Evolutionary conservation across 176 grass and related monocot species (phyloP).

Genomic region (Melocanna baccifera): DNA sequence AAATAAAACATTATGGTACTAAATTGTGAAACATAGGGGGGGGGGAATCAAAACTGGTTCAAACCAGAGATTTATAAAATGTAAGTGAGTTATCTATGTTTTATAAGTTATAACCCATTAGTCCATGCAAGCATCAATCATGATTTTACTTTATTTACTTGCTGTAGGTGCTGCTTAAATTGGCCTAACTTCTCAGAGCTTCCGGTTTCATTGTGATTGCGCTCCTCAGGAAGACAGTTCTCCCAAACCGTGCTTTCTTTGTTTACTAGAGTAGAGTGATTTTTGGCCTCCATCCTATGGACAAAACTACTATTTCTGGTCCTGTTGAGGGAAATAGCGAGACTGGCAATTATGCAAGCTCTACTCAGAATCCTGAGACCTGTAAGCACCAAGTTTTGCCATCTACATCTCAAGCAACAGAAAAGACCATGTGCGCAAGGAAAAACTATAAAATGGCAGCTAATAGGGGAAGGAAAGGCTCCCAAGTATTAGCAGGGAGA

Average conservation of each 20-base stretch:
- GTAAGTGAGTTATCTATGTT: not conserved
- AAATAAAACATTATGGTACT: not conserved
- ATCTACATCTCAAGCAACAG: conserved; percentile 19
- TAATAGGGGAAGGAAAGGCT: conserved; percentile 41
- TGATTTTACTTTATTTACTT: conserved; percentile 19
- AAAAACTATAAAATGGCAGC: conserved; percentile 45
- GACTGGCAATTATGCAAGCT: conserved; percentile 14
- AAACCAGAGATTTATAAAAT: not conserved
- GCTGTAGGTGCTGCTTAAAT: conserved; percentile 20
- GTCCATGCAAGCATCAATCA: not conserved
- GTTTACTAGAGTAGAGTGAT: not conserved
- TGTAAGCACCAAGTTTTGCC: conserved; percentile 20
- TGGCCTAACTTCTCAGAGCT: not conserved
- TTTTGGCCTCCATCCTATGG: conserved; percentile 27
- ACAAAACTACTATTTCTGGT: conserved; percentile 22
- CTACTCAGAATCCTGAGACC: conserved; percentile 31
- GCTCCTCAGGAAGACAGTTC: not conserved
- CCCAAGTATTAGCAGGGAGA: conserved; percentile 17
- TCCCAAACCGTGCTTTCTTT: not conserved
- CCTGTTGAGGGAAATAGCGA: conserved; percentile 3
- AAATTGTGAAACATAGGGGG: not conserved
- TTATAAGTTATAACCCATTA: not conserved
- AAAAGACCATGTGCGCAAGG: conserved; percentile 22
- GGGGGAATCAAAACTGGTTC: not conserved
- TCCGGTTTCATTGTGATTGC: not conserved